Evolutionary conservation across 2,329 filamentous ascomycete species (phyloP).

Genomic region (Colletotrichum sp.): DNA sequence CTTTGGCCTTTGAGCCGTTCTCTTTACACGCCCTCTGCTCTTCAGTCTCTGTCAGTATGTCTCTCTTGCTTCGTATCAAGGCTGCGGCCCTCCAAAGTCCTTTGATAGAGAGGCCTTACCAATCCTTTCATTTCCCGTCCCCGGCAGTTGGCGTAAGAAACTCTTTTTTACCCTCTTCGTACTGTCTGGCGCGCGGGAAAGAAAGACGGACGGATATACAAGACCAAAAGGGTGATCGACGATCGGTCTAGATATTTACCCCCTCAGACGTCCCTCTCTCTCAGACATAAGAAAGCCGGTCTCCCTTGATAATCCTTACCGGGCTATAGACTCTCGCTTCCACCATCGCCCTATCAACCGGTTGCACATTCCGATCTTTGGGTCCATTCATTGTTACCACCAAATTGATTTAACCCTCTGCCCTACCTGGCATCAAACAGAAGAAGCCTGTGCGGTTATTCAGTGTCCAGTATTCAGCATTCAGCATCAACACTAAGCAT

Average conservation of each 20-base stretch:
- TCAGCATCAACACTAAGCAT: not conserved
- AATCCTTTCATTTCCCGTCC: slow-evolving; percentile 19
- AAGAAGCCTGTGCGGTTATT: not conserved
- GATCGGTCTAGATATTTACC: not conserved
- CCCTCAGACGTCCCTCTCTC: not conserved
- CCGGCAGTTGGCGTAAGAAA: slow-evolving; percentile 13
- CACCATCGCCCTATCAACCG: not conserved
- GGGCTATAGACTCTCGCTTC: not conserved
- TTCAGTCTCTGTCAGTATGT: not conserved
- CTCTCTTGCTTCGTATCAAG: slow-evolving; percentile 8
- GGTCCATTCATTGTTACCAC: not conserved
- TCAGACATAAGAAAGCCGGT: slow-evolving; percentile 10
- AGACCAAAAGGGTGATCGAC: not conserved
- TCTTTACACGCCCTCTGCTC: not conserved
- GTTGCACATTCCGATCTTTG: slow-evolving; percentile 6
- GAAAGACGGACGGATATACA: not conserved
- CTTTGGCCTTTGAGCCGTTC: not conserved
- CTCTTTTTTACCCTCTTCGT: not conserved
- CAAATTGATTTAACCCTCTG: not conserved
- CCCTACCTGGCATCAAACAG: not conserved
- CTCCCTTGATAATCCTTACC: slow-evolving; percentile 7
- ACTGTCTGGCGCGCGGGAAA: not conserved
- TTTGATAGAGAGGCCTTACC: slow-evolving; percentile 6
- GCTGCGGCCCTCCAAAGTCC: not conserved
- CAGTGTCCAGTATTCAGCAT: not conserved